phyloP scores from a whole-genome alignment of 768 basidiomycete genomes.

The Pleurotus salmoneostramineus region DNA sequence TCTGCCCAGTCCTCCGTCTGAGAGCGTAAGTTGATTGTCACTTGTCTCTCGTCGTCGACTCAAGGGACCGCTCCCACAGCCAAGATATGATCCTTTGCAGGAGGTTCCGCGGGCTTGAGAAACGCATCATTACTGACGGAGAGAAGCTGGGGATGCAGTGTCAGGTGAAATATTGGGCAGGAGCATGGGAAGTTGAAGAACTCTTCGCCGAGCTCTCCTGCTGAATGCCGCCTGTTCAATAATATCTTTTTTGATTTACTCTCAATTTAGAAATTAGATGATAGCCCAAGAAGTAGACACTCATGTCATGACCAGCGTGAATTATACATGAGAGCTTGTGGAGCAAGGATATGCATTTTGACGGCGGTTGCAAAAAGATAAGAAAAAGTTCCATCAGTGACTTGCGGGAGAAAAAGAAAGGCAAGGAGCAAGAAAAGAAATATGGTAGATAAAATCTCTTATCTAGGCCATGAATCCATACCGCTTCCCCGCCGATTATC shows the following conservation, averaged over 20 bases:
- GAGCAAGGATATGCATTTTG: slow-evolving; percentile 6
- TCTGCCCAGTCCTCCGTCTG: slow-evolving; percentile 85
- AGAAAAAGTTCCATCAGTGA: not conserved
- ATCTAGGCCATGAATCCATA: slow-evolving; percentile 77
- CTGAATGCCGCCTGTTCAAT: not conserved
- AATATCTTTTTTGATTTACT: no score
- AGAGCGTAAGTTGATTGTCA: slow-evolving; percentile 46
- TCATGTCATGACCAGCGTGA: not conserved
- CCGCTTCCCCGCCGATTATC: slow-evolving; percentile 58
- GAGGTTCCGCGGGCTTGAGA: slow-evolving; percentile 71
- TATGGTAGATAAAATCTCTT: slow-evolving; percentile 18
- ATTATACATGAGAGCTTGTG: slow-evolving; percentile 3
- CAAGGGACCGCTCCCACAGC: slow-evolving; percentile 34
- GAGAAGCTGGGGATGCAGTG: slow-evolving; percentile 60
- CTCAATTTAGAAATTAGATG: no score
- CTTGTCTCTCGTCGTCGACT: not conserved
- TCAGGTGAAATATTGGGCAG: slow-evolving; percentile 80
- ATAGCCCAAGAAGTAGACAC: no score
- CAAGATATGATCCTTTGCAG: slow-evolving; percentile 85
- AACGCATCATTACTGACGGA: slow-evolving; percentile 74
- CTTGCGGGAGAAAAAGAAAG: not conserved
- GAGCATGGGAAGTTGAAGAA: slow-evolving; percentile 97
- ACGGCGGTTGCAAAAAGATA: not conserved
- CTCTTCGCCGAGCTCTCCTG: slow-evolving; percentile 45
- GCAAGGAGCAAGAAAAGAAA: not conserved